Evolutionary conservation across 768 basidiomycete species (phyloP).

Genomic region (Hygrophoropsis aurantiaca): DNA sequence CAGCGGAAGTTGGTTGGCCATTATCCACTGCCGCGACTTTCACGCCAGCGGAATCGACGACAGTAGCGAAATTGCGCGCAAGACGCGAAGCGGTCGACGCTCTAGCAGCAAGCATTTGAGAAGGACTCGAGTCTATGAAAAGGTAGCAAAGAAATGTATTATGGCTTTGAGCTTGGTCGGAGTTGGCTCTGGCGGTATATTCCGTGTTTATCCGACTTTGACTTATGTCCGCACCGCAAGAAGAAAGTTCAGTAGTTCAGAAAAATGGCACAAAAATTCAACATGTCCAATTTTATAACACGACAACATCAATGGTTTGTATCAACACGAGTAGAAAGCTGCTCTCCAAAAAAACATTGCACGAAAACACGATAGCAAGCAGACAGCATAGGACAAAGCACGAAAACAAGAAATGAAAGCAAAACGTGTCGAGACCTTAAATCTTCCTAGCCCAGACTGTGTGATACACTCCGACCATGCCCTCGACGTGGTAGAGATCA

Average conservation of each 20-base stretch:
- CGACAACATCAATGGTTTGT: neutral
- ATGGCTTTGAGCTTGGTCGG: constrained; percentile 19
- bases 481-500: constrained; percentile 47
- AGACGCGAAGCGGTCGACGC: constrained; percentile 59
- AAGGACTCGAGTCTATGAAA: constrained; percentile 11
- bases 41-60: constrained; percentile 71
- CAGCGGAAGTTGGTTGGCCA: constrained; percentile 78
- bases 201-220: constrained; percentile 26
- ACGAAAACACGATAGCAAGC: neutral
- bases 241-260: neutral
- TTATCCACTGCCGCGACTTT: constrained; percentile 86
- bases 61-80: constrained; percentile 78
- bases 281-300: neutral
- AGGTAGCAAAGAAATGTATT: constrained; percentile 7
- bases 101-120: constrained; percentile 62
- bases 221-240: constrained; percentile 6
- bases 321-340: neutral
- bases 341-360: neutral
- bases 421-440: constrained; percentile 9
- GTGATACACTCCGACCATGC: constrained; percentile 49
- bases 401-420: constrained; percentile 1
- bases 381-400: constrained; percentile 1
- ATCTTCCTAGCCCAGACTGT: constrained; percentile 46
- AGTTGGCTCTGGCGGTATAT: constrained; percentile 22
- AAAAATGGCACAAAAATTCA: neutral